These are phyloP conservation scores for Suaeda aralocaspica DNA, from an alignment of 148 eudicot species.

Conservation along the genomic window DNA sequence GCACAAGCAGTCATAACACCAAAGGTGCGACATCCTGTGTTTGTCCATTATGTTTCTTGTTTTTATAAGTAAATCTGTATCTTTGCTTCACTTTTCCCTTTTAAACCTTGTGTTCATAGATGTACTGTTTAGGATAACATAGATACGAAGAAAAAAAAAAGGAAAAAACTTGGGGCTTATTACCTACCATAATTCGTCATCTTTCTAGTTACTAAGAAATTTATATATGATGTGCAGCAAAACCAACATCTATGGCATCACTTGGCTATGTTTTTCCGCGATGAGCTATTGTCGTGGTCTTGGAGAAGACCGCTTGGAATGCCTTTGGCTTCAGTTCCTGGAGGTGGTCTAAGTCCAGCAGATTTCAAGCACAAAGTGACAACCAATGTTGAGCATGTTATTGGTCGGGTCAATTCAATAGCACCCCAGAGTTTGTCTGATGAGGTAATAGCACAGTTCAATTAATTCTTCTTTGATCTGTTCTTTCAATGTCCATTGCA, in stretches of 20 bases:
- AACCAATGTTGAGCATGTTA: constrained; percentile 73
- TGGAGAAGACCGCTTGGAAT: constrained; percentile 97
- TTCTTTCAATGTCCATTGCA: neutral
- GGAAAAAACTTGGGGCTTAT: neutral
- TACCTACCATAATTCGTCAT: neutral
- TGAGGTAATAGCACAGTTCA: constrained; percentile 49
- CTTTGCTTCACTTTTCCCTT: neutral
- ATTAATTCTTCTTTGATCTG: neutral
- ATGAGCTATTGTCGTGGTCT: constrained; percentile 94
- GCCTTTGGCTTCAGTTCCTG: constrained; percentile 73
- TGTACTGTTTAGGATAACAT: neutral
- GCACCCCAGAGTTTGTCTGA: constrained; percentile 82
- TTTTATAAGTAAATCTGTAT: neutral
- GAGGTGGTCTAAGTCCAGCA: constrained; percentile 62
- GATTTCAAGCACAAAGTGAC: constrained; percentile 87
- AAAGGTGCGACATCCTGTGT: constrained; percentile 47
- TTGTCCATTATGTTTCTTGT: neutral
- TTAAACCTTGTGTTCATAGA: neutral
- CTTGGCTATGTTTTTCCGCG: constrained; percentile 99
- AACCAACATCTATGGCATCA: constrained; percentile 91
- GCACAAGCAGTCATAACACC: constrained; percentile 92
- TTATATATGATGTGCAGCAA: constrained; percentile 56
- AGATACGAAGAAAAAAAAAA: neutral
- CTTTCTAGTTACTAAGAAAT: constrained; percentile 2
- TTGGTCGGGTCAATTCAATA: constrained; percentile 57